These are phyloP conservation scores for Boletus barrowsii DNA, from an alignment of 768 basidiomycete genomes.

Conservation along the genomic window DNA sequence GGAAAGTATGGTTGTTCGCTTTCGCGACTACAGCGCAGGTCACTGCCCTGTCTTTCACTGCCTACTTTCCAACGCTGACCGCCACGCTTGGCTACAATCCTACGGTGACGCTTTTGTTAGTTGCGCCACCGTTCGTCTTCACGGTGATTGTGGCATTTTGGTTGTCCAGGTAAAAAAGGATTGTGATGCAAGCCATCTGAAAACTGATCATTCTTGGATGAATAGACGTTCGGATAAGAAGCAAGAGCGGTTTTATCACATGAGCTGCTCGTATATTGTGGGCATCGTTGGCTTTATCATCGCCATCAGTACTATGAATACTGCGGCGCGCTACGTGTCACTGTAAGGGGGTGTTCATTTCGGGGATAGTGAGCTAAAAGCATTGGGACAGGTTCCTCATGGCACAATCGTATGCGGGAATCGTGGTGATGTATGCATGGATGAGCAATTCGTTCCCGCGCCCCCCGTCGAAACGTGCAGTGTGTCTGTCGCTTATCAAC, in stretches of 20 bases:
- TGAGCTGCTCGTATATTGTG: slow-evolving; percentile 45
- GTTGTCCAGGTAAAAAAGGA: slow-evolving; percentile 41
- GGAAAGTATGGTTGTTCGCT: slow-evolving; percentile 81
- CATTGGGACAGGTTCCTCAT: slow-evolving; percentile 58
- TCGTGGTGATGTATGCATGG: slow-evolving; percentile 60
- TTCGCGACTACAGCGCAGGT: slow-evolving; percentile 37
- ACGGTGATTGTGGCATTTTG: slow-evolving; percentile 54
- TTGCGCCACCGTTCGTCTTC: slow-evolving; percentile 73
- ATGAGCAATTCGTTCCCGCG: slow-evolving; percentile 62
- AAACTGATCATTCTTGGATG: neutral
- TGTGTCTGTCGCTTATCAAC: slow-evolving; percentile 78
- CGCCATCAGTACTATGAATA: slow-evolving; percentile 62
- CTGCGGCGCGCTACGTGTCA: slow-evolving; percentile 60
- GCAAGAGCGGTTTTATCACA: slow-evolving; percentile 73
- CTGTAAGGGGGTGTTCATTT: slow-evolving; percentile 40
- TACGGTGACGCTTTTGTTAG: slow-evolving; percentile 66
- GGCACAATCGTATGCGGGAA: slow-evolving; percentile 70
- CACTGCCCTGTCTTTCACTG: slow-evolving; percentile 69
- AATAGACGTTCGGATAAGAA: slow-evolving; percentile 64
- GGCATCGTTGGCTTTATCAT: slow-evolving; percentile 71
- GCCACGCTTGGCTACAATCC: slow-evolving; percentile 65
- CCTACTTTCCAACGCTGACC: slow-evolving; percentile 77
- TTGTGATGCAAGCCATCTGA: neutral
- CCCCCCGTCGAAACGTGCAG: slow-evolving; percentile 81
- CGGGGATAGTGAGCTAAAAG: slow-evolving; percentile 5